Evolutionary conservation across 352 stramenopile species (phyloP).

Genomic region (Phytophthora foliorum): DNA sequence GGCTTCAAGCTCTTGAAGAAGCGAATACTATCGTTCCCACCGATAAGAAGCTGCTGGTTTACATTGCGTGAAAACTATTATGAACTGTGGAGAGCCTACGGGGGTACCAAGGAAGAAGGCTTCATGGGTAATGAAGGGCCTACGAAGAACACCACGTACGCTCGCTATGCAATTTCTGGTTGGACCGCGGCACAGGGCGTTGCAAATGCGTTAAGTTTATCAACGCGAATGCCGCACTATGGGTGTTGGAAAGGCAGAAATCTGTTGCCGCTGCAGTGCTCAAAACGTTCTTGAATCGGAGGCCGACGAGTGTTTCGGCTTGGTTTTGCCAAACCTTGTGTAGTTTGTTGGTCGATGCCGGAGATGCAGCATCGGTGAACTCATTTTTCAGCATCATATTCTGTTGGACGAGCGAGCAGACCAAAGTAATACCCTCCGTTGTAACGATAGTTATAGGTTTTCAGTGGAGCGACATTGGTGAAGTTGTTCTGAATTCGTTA

Average conservation of each 20-base stretch:
- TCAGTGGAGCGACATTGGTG: neutral
- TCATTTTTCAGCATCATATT: neutral
- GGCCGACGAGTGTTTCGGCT: neutral
- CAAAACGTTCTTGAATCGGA: neutral
- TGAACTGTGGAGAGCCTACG: too few species aligned
- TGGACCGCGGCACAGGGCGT: neutral
- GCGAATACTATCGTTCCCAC: neutral
- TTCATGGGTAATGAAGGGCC: conserved; percentile 5
- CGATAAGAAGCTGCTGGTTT: neutral
- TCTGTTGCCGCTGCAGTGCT: neutral
- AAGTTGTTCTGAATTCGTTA: neutral
- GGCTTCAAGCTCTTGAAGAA: neutral
- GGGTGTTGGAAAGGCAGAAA: neutral
- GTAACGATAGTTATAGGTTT: neutral
- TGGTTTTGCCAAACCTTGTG: neutral
- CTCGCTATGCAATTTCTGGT: neutral
- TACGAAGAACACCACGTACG: conserved; percentile 1
- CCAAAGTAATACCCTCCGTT: neutral
- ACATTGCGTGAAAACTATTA: neutral
- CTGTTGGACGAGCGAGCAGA: neutral
- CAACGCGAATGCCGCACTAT: neutral
- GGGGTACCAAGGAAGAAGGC: neutral
- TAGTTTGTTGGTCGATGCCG: neutral
- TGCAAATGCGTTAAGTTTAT: neutral
- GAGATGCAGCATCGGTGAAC: neutral